phyloP scores from a whole-genome alignment of 2,329 filamentous ascomycete species.

The Coniosporium tulheliwenetii region DNA sequence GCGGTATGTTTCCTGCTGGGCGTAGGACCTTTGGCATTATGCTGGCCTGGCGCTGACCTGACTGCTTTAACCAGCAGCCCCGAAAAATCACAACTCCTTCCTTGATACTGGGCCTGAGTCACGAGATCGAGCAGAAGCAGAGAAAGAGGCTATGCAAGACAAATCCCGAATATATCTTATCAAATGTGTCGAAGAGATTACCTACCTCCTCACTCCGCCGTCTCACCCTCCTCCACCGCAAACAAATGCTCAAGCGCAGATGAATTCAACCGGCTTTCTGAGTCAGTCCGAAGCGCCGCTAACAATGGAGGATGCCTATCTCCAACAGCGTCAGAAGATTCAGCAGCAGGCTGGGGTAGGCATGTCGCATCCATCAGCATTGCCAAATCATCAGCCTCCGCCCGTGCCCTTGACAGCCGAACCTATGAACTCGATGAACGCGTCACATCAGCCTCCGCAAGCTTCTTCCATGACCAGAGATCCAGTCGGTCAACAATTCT shows the following conservation, averaged over 20 bases:
- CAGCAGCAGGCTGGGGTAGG: slow-evolving; percentile 23
- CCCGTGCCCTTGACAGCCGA: slow-evolving; percentile 25
- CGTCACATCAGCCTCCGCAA: slow-evolving; percentile 14
- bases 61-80: background rate
- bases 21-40: slow-evolving; percentile 22
- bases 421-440: slow-evolving; percentile 23
- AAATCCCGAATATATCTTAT: slow-evolving; percentile 47
- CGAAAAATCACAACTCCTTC: slow-evolving; percentile 30
- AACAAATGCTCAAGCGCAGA: slow-evolving; percentile 17
- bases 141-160: slow-evolving; percentile 43
- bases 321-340: slow-evolving; percentile 39
- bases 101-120: slow-evolving; percentile 27
- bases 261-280: slow-evolving; percentile 23
- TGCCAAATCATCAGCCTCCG: slow-evolving; percentile 48
- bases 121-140: slow-evolving; percentile 24
- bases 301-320: slow-evolving; percentile 43
- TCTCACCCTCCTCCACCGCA: slow-evolving; percentile 43
- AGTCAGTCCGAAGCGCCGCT: slow-evolving; percentile 36
- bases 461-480: slow-evolving; percentile 29
- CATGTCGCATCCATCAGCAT: slow-evolving; percentile 17
- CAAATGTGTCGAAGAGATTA: slow-evolving; percentile 53
- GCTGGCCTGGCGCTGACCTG: slow-evolving; percentile 2
- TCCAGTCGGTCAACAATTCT: slow-evolving; percentile 21
- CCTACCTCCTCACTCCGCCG: slow-evolving; percentile 51
- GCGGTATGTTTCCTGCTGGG: slow-evolving; percentile 12